Evolutionary conservation across 2,329 filamentous ascomycete species (phyloP), one percentile per base, ranked within the genome.

Genomic region (Colletotrichum liriopes): DNA sequence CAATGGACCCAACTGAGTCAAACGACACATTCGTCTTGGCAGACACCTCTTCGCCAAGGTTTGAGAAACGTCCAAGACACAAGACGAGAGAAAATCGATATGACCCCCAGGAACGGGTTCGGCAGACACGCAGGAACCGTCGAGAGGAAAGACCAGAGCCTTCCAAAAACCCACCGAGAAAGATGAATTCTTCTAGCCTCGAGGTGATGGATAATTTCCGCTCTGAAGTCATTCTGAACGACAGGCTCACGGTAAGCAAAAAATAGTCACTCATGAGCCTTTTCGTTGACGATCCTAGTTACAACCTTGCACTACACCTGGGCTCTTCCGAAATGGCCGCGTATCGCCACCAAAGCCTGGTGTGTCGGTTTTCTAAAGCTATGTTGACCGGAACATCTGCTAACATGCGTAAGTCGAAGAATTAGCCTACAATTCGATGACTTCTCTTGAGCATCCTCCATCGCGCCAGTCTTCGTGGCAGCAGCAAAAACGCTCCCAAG

Each of bases 71-170:
- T 56, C 80, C 85, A 23, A 86, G 91, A 41, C 82, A 86, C 74
- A 93, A 88, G 78, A 91, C 89, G 20, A 86, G 84, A 62, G 80
- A 84, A 32, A 86, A 89, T 75, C 87, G 85, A 43, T 92, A 92
- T 76, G 85, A 90, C 37, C 83, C 82, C 68, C 81, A 76, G 73
- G 79, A 77, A 76, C 77, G 73, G 59, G 67, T 67, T 64, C n/a
- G 60, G 37, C 76, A 58, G 16, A 59, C 35, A 32, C 47, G n/a
- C 1, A 60, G 73, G 47, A 77, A 70, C 29, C 74, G 62, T 59
- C 79, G 75, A 55, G 77, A 78, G 37, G 76, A 73, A 56, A 35
- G 32, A 12, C 52, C 5, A 8, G 32, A 11, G 16, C 52, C 52
- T 23, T 20, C 75, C 51, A 41, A 55, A 16, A 55, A 76, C 58